A percentile compares a stretch with the other conserved stretches of the same genome.
Conservation (phyloP, 164 flowering plant genomes). For the Sextonia rubra region DNA sequence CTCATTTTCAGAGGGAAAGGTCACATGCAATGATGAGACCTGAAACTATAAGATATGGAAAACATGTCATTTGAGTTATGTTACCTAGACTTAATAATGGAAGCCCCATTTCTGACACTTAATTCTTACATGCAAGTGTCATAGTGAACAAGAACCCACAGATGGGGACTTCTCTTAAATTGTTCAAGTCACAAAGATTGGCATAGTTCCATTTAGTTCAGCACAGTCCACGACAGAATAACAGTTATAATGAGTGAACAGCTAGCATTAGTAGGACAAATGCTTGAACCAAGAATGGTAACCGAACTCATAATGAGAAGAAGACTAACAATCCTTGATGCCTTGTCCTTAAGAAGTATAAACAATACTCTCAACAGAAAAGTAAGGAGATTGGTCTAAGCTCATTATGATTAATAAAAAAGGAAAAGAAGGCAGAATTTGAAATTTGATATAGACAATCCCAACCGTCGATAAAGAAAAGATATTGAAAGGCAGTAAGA, state of each 20-base stretch:
- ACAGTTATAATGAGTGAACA: background rate
- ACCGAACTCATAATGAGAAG: background rate
- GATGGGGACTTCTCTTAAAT: background rate
- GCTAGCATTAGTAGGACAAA: background rate
- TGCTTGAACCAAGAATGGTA: background rate
- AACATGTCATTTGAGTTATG: background rate
- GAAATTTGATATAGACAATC: background rate
- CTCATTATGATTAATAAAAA: no score
- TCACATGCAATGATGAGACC: slow-evolving; percentile 87
- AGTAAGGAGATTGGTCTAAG: no score
- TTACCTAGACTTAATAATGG: no score
- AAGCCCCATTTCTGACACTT: background rate
- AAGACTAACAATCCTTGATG: background rate
- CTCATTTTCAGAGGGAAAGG: slow-evolving; percentile 72
- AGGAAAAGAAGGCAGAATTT: background rate
- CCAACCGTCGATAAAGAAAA: background rate
- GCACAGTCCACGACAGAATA: background rate
- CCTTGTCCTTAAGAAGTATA: background rate
- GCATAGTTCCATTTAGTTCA: no score
- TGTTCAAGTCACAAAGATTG: background rate
- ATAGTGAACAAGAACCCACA: no score
- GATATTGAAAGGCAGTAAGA: background rate
- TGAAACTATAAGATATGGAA: slow-evolving; percentile 40
- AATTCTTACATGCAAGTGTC: background rate
- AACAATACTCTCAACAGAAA: background rate